Evolutionary conservation across 2,329 filamentous ascomycete species (phyloP).

Genomic region (Amesomyces nigricolor): DNA sequence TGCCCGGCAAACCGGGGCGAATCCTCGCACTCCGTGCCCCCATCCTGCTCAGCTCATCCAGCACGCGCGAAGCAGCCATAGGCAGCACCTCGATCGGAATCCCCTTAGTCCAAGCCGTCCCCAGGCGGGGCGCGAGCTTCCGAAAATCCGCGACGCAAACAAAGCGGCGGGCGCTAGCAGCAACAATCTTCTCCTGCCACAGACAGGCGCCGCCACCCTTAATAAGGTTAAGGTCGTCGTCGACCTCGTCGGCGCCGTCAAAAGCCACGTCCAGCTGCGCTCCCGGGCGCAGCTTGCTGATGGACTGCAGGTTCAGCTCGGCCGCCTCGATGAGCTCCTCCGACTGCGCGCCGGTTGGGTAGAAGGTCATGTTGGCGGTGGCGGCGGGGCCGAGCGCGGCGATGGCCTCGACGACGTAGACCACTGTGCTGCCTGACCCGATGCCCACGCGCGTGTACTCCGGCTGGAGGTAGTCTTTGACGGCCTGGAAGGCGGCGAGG

Average conservation of each 20-base stretch:
- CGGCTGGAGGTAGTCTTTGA: conserved; percentile 63
- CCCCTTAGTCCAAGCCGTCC: conserved; percentile 68
- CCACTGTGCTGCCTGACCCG: conserved; percentile 74
- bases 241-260: conserved; percentile 95
- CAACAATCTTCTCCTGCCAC: conserved; percentile 96
- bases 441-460: conserved; percentile 66
- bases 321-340: conserved; percentile 78
- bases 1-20: conserved; percentile 65
- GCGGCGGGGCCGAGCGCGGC: conserved; percentile 50
- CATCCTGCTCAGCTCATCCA: conserved; percentile 64
- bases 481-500: conserved; percentile 67
- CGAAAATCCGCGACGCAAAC: conserved; percentile 76
- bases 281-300: conserved; percentile 61
- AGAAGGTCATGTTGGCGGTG: conserved; percentile 67
- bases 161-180: conserved; percentile 76
- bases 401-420: conserved; percentile 82
- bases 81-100: conserved; percentile 94
- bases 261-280: conserved; percentile 79
- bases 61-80: conserved; percentile 70
- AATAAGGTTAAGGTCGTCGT: conserved; percentile 91
- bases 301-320: conserved; percentile 69
- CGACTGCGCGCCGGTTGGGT: conserved; percentile 88
- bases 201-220: conserved; percentile 97
- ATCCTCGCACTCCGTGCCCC: conserved; percentile 68
- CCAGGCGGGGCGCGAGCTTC: conserved; percentile 74